Conservation (phyloP, 257 asterid species). For the Penstemon davidsonii region DNA sequence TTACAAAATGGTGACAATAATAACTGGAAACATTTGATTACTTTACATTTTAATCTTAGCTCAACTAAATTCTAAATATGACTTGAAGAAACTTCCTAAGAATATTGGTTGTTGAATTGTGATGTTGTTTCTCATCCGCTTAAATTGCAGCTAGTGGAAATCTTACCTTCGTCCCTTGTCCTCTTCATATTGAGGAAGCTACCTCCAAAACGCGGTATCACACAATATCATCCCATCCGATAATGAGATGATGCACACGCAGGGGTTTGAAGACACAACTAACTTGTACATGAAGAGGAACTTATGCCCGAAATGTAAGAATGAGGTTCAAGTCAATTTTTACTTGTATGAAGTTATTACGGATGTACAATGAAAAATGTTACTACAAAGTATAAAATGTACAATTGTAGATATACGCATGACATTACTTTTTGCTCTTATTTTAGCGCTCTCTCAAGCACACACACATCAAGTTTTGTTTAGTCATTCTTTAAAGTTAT, state of each 20-base stretch:
- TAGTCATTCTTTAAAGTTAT: too few relatives aligned
- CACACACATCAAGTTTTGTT: too few relatives aligned
- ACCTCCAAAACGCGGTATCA: slow-evolving; percentile 91
- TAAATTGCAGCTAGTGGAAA: slow-evolving; percentile 72
- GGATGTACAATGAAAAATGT: slow-evolving; percentile 5
- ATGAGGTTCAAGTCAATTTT: slow-evolving; percentile 8
- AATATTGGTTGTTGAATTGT: neutral
- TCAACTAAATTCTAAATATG: neutral
- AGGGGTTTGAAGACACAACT: slow-evolving; percentile 15
- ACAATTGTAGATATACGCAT: neutral
- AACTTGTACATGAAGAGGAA: slow-evolving; percentile 2
- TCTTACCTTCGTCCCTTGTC: slow-evolving; percentile 84
- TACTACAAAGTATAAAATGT: slow-evolving; percentile 12
- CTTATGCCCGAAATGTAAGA: slow-evolving; percentile 18
- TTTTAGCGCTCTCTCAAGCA: too few relatives aligned
- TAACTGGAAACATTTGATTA: neutral
- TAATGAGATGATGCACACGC: slow-evolving; percentile 29
- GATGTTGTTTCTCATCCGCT: neutral
- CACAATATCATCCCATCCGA: slow-evolving; percentile 91
- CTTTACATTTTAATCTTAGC: neutral
- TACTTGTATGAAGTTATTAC: neutral
- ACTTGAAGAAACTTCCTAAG: neutral
- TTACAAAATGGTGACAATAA: neutral
- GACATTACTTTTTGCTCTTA: too few relatives aligned
- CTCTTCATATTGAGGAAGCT: slow-evolving; percentile 93